Evolutionary conservation across 768 basidiomycete species (phyloP).

Genomic region (Pulveroboletus sp.): DNA sequence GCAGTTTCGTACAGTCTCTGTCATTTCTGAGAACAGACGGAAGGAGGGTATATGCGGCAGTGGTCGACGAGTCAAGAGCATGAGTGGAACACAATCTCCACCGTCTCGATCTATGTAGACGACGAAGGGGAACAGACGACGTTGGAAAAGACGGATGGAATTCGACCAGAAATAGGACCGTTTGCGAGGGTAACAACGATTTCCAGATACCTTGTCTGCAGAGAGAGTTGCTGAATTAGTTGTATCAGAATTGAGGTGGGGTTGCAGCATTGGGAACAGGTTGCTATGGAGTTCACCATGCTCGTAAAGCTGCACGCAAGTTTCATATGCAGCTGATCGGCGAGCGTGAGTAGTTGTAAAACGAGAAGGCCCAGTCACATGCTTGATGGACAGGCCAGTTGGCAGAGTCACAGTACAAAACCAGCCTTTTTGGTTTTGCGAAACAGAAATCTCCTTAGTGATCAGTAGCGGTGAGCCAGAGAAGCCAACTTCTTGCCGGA

Average conservation of each 20-base stretch:
- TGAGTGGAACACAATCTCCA: constrained; percentile 52
- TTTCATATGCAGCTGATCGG: constrained; percentile 54
- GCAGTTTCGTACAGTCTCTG: constrained; percentile 41
- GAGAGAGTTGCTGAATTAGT: constrained; percentile 8
- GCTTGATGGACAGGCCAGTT: constrained; percentile 39
- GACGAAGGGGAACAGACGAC: constrained; percentile 39
- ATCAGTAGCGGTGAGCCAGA: constrained; percentile 18
- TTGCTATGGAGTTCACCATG: constrained; percentile 51
- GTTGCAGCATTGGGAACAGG: constrained; percentile 34
- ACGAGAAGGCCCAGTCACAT: constrained; percentile 44
- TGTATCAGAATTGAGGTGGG: not conserved
- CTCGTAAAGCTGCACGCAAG: constrained; percentile 50
- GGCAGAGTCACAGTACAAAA: constrained; percentile 51
- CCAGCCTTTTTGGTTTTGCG: constrained; percentile 26
- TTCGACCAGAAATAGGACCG: constrained; percentile 68
- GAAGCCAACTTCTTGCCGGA: constrained; percentile 9
- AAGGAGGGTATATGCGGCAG: constrained; percentile 58
- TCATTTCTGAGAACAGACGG: constrained; percentile 52
- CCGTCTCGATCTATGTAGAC: constrained; percentile 28
- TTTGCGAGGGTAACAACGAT: constrained; percentile 55
- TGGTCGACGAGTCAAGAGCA: constrained; percentile 65
- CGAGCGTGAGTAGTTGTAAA: constrained; percentile 51
- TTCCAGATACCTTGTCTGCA: constrained; percentile 37
- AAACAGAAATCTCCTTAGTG: constrained; percentile 21
- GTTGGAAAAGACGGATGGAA: constrained; percentile 25